Evolutionary conservation across 129 eudicot species (phyloP).

Genomic region (Flaveria robusta): DNA sequence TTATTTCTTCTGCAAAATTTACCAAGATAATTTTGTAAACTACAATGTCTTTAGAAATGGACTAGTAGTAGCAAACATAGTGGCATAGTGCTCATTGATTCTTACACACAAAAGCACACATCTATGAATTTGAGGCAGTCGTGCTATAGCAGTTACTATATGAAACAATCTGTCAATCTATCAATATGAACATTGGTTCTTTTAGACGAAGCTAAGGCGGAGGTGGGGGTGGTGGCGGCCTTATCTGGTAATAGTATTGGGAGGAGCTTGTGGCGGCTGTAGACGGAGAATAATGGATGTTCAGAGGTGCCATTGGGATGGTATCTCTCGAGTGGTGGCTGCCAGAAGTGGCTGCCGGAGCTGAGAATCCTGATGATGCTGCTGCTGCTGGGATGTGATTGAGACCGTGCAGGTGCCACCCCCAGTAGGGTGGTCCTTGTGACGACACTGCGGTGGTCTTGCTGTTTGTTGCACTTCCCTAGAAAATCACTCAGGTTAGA

Average conservation of each 20-base stretch:
- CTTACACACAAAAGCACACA: conserved; percentile 31
- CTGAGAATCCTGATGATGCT: conserved; percentile 95
- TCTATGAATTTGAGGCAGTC: conserved; percentile 15
- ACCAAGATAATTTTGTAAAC: neutral
- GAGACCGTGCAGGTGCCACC: conserved; percentile 58
- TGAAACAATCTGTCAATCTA: conserved; percentile 21
- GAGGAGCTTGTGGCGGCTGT: conserved; percentile 35
- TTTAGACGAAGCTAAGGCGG: conserved; percentile 20
- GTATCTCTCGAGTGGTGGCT: conserved; percentile 35
- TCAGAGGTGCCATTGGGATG: conserved; percentile 35
- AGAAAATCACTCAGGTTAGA: neutral
- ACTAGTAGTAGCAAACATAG: conserved; percentile 28
- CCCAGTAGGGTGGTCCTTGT: conserved; percentile 51
- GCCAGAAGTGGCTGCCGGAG: conserved; percentile 44
- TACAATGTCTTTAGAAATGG: conserved; percentile 12
- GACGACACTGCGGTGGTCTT: conserved; percentile 40
- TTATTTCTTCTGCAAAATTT: neutral
- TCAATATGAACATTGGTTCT: conserved; percentile 24
- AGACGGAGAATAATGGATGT: conserved; percentile 35
- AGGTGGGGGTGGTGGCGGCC: conserved; percentile 51
- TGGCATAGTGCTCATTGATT: conserved; percentile 25
- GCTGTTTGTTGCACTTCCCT: conserved; percentile 47
- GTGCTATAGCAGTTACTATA: conserved; percentile 19
- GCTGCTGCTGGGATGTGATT: conserved; percentile 54
- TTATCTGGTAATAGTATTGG: conserved; percentile 55